Conservation (phyloP, 495 filamentous ascomycete species). For the Neurospora africana region DNA sequence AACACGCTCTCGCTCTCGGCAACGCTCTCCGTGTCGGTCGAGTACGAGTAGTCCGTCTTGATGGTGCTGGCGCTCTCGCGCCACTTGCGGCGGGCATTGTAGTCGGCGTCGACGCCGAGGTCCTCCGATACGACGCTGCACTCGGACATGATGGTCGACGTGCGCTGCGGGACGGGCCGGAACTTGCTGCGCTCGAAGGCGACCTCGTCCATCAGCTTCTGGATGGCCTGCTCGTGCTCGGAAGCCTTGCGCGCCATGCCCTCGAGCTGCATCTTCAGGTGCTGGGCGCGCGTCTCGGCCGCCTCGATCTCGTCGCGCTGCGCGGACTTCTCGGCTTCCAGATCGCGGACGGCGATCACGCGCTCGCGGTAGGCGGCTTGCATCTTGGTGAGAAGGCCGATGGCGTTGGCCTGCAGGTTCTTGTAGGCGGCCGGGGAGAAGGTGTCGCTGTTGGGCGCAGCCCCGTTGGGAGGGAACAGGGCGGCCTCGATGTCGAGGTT, state of each 20-base stretch:
- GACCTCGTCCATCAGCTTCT: slow-evolving; percentile 52
- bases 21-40: slow-evolving; percentile 45
- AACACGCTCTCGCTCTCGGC: slow-evolving; percentile 52
- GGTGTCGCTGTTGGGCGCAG: slow-evolving; percentile 26
- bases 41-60: slow-evolving; percentile 40
- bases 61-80: slow-evolving; percentile 43
- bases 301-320: slow-evolving; percentile 65
- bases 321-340: slow-evolving; percentile 51
- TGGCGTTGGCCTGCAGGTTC: slow-evolving; percentile 57
- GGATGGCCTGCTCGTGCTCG: slow-evolving; percentile 56
- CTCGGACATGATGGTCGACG: slow-evolving; percentile 7
- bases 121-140: slow-evolving; percentile 37
- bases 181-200: slow-evolving; percentile 41
- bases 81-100: slow-evolving; percentile 27
- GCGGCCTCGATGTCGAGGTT: slow-evolving; percentile 53
- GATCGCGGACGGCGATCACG: slow-evolving; percentile 46
- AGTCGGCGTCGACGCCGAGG: slow-evolving; percentile 41
- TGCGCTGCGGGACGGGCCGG: slow-evolving; percentile 16
- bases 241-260: slow-evolving; percentile 59
- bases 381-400: slow-evolving; percentile 50
- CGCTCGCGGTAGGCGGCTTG: slow-evolving; percentile 63
- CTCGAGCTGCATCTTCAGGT: slow-evolving; percentile 66
- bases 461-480: slow-evolving; percentile 34
- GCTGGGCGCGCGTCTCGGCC: slow-evolving; percentile 52
- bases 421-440: slow-evolving; percentile 60